Base-by-base conservation (phyloP, 495 filamentous ascomycete species). In the Aspergillus panamensis region DNA sequence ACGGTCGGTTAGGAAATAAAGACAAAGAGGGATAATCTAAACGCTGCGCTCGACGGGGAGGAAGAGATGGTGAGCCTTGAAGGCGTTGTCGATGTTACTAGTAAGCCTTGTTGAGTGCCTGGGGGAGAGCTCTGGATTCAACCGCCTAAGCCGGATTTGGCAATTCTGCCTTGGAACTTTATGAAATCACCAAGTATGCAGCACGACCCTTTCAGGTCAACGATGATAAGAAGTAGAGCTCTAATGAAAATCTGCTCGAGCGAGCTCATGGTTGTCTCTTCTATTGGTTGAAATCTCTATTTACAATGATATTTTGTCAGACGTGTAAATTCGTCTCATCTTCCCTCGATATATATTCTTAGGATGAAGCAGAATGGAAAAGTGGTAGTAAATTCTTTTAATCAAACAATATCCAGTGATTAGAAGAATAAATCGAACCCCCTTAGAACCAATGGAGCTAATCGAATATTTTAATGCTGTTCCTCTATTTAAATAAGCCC, bases 91-190 rank as follows among this genome's bases (percentile, higher is more conserved):
- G 20, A 35, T 21, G 50, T 25, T 52, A 25, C 2, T 25, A 5
- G n/a, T n/a, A 37, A 20, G 45, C 52, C 59, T 61, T 59, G 61
- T 56, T 62, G 71, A 63, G 65, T 66, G 66, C 62, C 66, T 65
- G 64, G 63, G 66, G 66, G 62, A 64, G 64, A 73, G 67, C 64
- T 66, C 35, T 52, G 52, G 53, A 58, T 55, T 32, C 40, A 52
- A 58, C 53, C 44, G 54, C 60, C 69, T 72, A 69, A 69, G 40
- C 72, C 70, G 62, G 63, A 68, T 75, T 73, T 50, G 69, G 72
- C 51, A 55, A 45, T 4, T 21, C 42, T 17, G 16, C 16, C 42
- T 21, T 45, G 8, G 37, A 25, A 25, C n/a, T 25, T 16, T 13
- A 16, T 40, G 37, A 16, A 40, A 40, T 40, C 37, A 40, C 16